Evolutionary conservation across 2,329 filamentous ascomycete species (phyloP).

Genomic region (Zymoseptoria crescenta): DNA sequence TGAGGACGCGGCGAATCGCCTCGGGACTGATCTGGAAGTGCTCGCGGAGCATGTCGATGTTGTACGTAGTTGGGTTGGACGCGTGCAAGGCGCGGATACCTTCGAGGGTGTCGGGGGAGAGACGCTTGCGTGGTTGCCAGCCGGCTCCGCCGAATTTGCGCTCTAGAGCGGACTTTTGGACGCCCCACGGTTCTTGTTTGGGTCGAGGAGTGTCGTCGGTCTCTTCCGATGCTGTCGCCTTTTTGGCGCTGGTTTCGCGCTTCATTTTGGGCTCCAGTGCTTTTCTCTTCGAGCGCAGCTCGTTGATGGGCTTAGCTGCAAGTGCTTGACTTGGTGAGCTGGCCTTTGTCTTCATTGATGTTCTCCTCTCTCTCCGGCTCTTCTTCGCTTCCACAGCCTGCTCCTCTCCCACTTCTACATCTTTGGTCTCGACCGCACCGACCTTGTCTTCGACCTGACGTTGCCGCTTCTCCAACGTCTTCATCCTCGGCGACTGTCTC

Average conservation of each 20-base stretch:
- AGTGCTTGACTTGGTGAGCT: not conserved
- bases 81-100: conserved; percentile 77
- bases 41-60: conserved; percentile 61
- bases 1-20: conserved; percentile 77
- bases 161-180: conserved; percentile 66
- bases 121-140: conserved; percentile 75
- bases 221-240: conserved; percentile 3
- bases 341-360: not conserved
- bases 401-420: not conserved
- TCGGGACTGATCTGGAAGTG: conserved; percentile 85
- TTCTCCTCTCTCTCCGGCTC: not conserved
- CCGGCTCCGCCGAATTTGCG: conserved; percentile 67
- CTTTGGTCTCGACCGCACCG: conserved; percentile 2
- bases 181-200: conserved; percentile 53
- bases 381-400: not conserved
- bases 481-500: not conserved
- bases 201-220: not conserved
- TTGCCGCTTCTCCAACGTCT: not conserved
- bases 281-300: not conserved
- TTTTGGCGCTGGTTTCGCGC: conserved; percentile 1
- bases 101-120: conserved; percentile 87
- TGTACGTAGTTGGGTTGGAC: conserved; percentile 69
- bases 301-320: not conserved
- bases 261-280: not conserved
- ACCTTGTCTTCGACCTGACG: not conserved